Percentiles rank a stretch among this genome's conserved stretches.
These are phyloP conservation scores for Phytophthora pisi DNA, from an alignment of 352 stramenopile species.

Conservation along the genomic window DNA sequence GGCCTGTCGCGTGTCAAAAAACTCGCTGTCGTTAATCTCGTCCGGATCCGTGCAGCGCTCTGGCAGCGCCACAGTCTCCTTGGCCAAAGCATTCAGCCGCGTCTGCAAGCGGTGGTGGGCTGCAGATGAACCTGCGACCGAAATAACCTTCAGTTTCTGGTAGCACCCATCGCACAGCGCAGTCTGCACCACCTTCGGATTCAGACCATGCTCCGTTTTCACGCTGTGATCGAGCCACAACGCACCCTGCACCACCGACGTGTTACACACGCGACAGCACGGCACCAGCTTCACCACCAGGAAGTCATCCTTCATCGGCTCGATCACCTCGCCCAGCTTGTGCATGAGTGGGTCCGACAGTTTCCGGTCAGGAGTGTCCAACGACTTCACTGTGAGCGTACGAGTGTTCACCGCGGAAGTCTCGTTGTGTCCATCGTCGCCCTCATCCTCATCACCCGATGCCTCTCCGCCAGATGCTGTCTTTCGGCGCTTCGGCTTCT, in stretches of 20 bases:
- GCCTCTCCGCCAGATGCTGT: slow-evolving; percentile 39
- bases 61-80: slow-evolving; percentile 63
- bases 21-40: slow-evolving; percentile 89
- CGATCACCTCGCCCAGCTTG: slow-evolving; percentile 87
- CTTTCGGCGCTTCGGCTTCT: slow-evolving; percentile 81
- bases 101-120: slow-evolving; percentile 52
- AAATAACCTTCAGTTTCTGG: slow-evolving; percentile 62
- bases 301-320: slow-evolving; percentile 92
- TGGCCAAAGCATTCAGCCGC: slow-evolving; percentile 56
- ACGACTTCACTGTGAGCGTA: slow-evolving; percentile 51
- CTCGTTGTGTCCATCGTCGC: slow-evolving; percentile 49
- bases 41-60: slow-evolving; percentile 82
- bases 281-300: slow-evolving; percentile 88
- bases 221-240: slow-evolving; percentile 68
- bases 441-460: slow-evolving; percentile 54
- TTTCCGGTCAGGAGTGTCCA: slow-evolving; percentile 70
- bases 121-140: slow-evolving; percentile 29
- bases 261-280: slow-evolving; percentile 84
- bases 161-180: slow-evolving; percentile 85
- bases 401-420: slow-evolving; percentile 23
- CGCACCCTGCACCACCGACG: slow-evolving; percentile 66
- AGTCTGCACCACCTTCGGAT: slow-evolving; percentile 72
- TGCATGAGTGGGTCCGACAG: slow-evolving; percentile 83
- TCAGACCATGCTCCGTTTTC: slow-evolving; percentile 68
- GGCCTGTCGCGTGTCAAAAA: slow-evolving; percentile 96